phyloP scores from a whole-genome alignment of 2,329 filamentous ascomycete species.

The Beauveria varroae region DNA sequence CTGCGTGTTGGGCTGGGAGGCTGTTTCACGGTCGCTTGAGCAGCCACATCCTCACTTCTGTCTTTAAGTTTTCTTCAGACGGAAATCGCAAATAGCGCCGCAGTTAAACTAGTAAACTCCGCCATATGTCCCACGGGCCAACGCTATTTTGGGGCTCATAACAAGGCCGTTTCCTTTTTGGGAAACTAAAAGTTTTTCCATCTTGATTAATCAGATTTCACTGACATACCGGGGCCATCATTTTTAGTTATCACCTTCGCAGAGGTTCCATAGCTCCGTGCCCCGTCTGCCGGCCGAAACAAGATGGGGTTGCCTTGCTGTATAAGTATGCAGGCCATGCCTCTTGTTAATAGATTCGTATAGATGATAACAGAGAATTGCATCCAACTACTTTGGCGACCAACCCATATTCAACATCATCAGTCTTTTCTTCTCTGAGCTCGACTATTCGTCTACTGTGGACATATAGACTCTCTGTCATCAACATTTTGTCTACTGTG shows the following conservation, averaged over 20 bases:
- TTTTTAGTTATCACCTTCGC: not conserved
- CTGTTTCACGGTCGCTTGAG: too few relatives aligned
- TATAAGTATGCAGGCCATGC: not conserved
- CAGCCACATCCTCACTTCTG: too few relatives aligned
- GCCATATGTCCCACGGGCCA: not conserved
- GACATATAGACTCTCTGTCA: too few relatives aligned
- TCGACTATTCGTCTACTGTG: too few relatives aligned
- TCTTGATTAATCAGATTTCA: constrained; percentile 1
- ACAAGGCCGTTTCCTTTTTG: not conserved
- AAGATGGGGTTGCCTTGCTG: not conserved
- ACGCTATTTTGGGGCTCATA: not conserved
- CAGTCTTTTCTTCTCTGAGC: not conserved
- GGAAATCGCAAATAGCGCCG: not conserved
- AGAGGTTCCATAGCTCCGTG: not conserved
- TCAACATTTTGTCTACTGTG: too few relatives aligned
- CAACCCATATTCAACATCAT: not conserved
- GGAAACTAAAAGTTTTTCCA: not conserved
- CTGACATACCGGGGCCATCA: not conserved
- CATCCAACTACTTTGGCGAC: not conserved
- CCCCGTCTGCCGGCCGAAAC: not conserved
- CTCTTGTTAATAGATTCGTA: not conserved
- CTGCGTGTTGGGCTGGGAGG: not conserved
- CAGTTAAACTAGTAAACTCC: not conserved
- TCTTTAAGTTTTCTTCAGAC: too few relatives aligned
- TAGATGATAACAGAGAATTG: not conserved